Evolutionary conservation across 2,329 filamentous ascomycete genomes (phyloP), one percentile per base, ranked within the genome.

Genomic region (Penicillium sp.): DNA sequence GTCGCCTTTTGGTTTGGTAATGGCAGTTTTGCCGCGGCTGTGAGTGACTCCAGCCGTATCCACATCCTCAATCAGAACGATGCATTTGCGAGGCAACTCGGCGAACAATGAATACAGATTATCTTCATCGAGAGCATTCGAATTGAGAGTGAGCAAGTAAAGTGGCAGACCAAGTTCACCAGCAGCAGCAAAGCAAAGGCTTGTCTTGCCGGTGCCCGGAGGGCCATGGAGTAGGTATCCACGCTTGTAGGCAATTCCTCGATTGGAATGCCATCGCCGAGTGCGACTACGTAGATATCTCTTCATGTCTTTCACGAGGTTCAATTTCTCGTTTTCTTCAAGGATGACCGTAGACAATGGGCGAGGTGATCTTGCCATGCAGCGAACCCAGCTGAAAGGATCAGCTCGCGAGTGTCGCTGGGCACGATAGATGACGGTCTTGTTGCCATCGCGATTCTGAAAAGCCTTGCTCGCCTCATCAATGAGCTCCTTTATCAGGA

Each of bases 151-250:
- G 57, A 90, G 79, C 50, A 90, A 86, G 70, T 89, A 90, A 56
- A 90, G 86, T 45, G 82, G 79, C 73, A 90, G 79, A 53, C 83
- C 82, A 66, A 90, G 86, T 64, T 83, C 81, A 5, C 87, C 87
- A 0, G 87, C 86, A 45, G 89, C 77, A 0, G 87, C 87, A 39
- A 90, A 79, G 57, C 83, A 86, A 1, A 90, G 77, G 42, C 85
- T 88, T 42, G 84, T 88, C 71, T 93, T 94, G 13, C 89, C 89
- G 0, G 88, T 92, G 0, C 89, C 89, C 0, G 89, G 89, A 0
- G 89, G 89, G 0, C 90, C 90, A 58, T 92, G 79, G 15, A 95
- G 83, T 0, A 95, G 81, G 64, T 94, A 95, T 0, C 90, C 91
- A 4, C 90, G 81, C 13, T 90, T 83, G 68, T 95, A 95, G 0